Conservation (phyloP, 768 basidiomycete species). For the Suillus plorans region DNA sequence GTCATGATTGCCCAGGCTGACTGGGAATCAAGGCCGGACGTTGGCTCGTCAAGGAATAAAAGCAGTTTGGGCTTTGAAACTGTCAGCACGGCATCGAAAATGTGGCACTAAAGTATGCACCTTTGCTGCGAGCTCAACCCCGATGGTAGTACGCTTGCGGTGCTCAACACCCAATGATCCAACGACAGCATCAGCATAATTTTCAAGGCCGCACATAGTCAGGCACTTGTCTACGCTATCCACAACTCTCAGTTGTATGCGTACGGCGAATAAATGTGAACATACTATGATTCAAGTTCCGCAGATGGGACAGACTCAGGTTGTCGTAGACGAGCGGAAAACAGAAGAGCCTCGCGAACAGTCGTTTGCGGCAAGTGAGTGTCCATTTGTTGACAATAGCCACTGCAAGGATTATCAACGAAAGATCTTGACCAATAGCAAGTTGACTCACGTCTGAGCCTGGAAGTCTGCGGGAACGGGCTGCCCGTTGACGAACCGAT, state of each 20-base stretch:
- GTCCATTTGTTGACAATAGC: slow-evolving; percentile 85
- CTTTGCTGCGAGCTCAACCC: slow-evolving; percentile 59
- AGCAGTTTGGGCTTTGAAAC: slow-evolving; percentile 39
- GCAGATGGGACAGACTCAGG: slow-evolving; percentile 57
- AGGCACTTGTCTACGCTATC: slow-evolving; percentile 54
- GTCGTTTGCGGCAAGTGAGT: slow-evolving; percentile 74
- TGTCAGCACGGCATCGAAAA: background rate
- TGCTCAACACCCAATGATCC: slow-evolving; percentile 52
- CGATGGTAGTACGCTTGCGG: slow-evolving; percentile 58
- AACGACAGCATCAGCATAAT: slow-evolving; percentile 61
- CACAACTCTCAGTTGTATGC: background rate
- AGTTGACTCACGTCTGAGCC: slow-evolving; percentile 49
- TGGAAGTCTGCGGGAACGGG: slow-evolving; percentile 55
- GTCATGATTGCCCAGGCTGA: slow-evolving; percentile 49
- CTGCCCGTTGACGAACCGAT: slow-evolving; percentile 56
- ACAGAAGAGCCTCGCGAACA: slow-evolving; percentile 77
- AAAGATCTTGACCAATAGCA: background rate
- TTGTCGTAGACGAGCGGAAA: slow-evolving; percentile 81
- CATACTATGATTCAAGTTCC: slow-evolving; percentile 82
- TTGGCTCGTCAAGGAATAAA: slow-evolving; percentile 62
- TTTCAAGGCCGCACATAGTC: slow-evolving; percentile 65
- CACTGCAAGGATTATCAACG: slow-evolving; percentile 36
- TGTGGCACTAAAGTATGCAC: slow-evolving; percentile 16
- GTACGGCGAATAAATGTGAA: slow-evolving; percentile 10
- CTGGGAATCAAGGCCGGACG: slow-evolving; percentile 54